Base-by-base conservation (phyloP, 371 early-diverging fungal genomes). In the Zychaea mexicana region DNA sequence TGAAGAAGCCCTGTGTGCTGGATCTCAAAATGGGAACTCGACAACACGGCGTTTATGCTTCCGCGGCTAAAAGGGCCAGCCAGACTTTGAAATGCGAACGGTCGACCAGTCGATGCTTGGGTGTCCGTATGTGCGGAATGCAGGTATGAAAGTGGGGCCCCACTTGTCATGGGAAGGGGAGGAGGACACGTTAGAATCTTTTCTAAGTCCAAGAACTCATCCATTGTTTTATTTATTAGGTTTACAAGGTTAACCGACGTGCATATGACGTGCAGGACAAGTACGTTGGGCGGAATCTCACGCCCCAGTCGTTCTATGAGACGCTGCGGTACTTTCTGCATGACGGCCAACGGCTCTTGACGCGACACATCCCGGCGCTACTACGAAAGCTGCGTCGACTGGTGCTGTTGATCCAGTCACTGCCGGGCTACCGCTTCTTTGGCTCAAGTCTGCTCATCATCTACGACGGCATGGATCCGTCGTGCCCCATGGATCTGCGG, bases 21-120 rank as follows among this genome's bases (percentile, higher is more conserved):
- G 97, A 98, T 73, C 83, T 98, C 61, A 98, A 98, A 68, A 96
- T 98, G 96, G 98, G 98, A 19, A 95, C 94, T 13, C 81, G 98
- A 3, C 98, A 98, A 76, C 91, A 96, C 70, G 96, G 97, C 1
- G 87, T 97, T 55, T 82, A 92, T 77, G 95, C 92, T 0, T 77
- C 91, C 1, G 78, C 82, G 12, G 86, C 88, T 36, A 98, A 98
- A 73, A 82, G 87, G 52, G 70, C 78, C 26, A 91, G 90, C 46
- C 96, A 97, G 73, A 94, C 89, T 56, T 72, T 82, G 57, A 97
- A 96, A 74, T 95, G 95, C 65, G 92, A 89, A 65, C 82, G 83
- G 52, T 91, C 93, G 17, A 98, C 98, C 36, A 94, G 94, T 67
- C 87, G 88, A 67, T 79, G 79, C 53, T 83, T 96, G 26, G 98